Base-by-base conservation (phyloP, 139 green algal species). In the Ettlia oleoabundans region DNA sequence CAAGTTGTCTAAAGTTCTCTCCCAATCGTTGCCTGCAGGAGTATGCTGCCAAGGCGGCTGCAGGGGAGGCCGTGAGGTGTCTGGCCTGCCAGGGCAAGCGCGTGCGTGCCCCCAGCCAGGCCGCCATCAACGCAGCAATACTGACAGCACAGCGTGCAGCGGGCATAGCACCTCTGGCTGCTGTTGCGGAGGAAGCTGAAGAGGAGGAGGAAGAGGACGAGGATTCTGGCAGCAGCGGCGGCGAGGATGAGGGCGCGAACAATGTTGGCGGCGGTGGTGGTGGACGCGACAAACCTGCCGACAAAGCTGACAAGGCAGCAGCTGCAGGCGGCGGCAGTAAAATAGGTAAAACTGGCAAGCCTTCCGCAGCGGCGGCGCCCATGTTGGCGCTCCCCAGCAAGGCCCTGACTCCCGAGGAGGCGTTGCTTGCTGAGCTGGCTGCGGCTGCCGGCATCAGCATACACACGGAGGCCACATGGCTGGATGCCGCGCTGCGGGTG, bases 51-150 rank as follows among this genome's bases (percentile, higher is more conserved):
- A 79, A 79, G 51, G 51, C 51, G 33, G 35, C 72, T 47, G 24
- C 51, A 33, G 72, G 72, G 28, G 51, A 66, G 6, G 33, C 21
- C 33, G 72, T 69, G 9, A 10, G 38, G 74, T 80, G 74, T 55
- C 74, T 80, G 37, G 55, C 53, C 37, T 80, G 74, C 74, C 74
- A 80, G 76, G 84, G 84, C 61, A 83, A 85, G 78, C 72, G 84
- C n/a, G 72, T 88, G 38, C 80, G 84, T 18, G 43, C 79, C 4
- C 84, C 84, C 55, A 85, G 41, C 64, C 68, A 86, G 62, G 73
- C 72, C 22, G 80, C 79, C 33, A 86, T 88, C 72, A 51, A 78
- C 15, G 51, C 62, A 7, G 84, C 84, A 8, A 85, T 88, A 28
- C n/a, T 51, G 38, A 58, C 69, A 22, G 84, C 84, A 22, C 32